A percentile compares a stretch with the other conserved stretches of the same genome.
phyloP scores from a whole-genome alignment of 495 filamentous ascomycete species.

The Hypoxylon intermedium region DNA sequence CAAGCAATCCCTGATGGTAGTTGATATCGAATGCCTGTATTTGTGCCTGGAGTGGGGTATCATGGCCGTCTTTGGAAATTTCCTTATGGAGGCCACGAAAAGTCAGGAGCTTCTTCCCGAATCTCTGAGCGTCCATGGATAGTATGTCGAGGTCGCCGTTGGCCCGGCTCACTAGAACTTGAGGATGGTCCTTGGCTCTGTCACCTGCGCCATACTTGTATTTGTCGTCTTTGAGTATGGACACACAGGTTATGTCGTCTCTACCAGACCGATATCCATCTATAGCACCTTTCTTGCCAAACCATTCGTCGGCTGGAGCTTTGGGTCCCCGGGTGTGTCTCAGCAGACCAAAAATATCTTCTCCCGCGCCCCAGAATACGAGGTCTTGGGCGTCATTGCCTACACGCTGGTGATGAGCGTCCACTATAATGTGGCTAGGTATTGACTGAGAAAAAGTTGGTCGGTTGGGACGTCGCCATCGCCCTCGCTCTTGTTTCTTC shows the following conservation, averaged over 20 bases:
- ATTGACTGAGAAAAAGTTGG: slow-evolving; percentile 23
- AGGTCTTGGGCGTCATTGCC: slow-evolving; percentile 47
- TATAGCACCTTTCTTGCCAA: slow-evolving; percentile 36
- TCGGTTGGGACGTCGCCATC: too few relatives aligned
- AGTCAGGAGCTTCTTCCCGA: slow-evolving; percentile 42
- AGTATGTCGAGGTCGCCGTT: slow-evolving; percentile 50
- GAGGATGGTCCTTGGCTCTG: too few relatives aligned
- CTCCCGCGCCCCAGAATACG: slow-evolving; percentile 54
- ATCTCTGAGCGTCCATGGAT: slow-evolving; percentile 43
- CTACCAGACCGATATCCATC: slow-evolving; percentile 42
- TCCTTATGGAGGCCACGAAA: slow-evolving; percentile 28
- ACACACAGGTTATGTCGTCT: slow-evolving; percentile 51
- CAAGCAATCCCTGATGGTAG: slow-evolving; percentile 24
- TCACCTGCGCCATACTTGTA: slow-evolving; percentile 23
- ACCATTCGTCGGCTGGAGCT: slow-evolving; percentile 39
- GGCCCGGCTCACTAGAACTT: slow-evolving; percentile 51
- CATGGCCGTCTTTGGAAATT: background rate
- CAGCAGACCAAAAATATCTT: slow-evolving; percentile 49
- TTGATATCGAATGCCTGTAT: slow-evolving; percentile 50
- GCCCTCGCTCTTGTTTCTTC: slow-evolving; percentile 10
- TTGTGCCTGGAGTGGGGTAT: slow-evolving; percentile 28
- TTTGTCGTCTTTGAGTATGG: slow-evolving; percentile 38
- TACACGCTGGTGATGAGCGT: slow-evolving; percentile 42
- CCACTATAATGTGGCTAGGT: slow-evolving; percentile 49
- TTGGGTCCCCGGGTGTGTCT: slow-evolving; percentile 32